Base-by-base conservation (phyloP, 192 early-diverging fungal species). In the Backusella luteola region DNA sequence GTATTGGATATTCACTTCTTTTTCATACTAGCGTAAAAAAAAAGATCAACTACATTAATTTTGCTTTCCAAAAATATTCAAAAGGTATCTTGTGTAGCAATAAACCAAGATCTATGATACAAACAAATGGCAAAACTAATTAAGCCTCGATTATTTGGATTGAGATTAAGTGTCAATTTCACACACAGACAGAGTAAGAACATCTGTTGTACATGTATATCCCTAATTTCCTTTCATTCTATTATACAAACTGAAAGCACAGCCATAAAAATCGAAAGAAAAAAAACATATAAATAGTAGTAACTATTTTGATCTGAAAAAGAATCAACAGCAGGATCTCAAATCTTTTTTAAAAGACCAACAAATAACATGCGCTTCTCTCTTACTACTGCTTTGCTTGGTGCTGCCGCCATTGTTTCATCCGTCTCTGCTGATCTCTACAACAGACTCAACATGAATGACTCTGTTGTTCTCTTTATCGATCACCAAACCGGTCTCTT, bases 401-500 rank as follows among this genome's bases (percentile, higher is more conserved):
- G 67, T 39, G 67, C 67, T 39, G 67, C n/a, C 34, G n/a, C 67
- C 19, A 11, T 69, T 17, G n/a, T 69, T 3, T 69, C 67, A 8
- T 12, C 67, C 5, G 67, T 69, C 6, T 69, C 67, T 32, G 52
- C 71, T 34, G 71, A 73, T 34, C n/a, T 59, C 34, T 79, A 79
- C 49, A 70, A 74, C 46, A 67, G 74, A 34, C 72, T 79, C 34
- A 63, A 67, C 39, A 53, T 76, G 46, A 79, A 79, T 66, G 39
- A 79, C 44, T 59, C 73, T 35, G 73, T 75, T 4, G 67, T 79
- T 56, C 76, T 79, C 46, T 75, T 79, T 66, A 52, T 79, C 56
- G 78, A 79, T 76, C 78, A 79, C 53, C 78, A 79, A 79, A 75
- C 69, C 26, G 78, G 78, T 44, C 74, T 79, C 36, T 69, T 76